Conservation (phyloP, 441 rosid species). For the Metrosideros polymorpha region DNA sequence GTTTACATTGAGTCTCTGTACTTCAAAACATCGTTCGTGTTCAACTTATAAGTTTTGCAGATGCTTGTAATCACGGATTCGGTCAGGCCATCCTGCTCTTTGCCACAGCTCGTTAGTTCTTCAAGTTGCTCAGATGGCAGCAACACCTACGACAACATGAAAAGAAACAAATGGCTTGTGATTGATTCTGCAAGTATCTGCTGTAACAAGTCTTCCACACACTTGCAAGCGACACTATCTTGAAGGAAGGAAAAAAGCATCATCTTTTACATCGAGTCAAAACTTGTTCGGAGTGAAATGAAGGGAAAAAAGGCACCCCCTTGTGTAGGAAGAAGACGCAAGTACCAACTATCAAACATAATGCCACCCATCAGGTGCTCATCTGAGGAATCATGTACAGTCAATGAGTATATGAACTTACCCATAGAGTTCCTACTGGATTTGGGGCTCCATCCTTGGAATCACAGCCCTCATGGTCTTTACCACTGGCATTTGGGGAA, state of each 20-base stretch:
- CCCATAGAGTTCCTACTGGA: constrained; percentile 24
- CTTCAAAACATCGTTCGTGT: constrained; percentile 46
- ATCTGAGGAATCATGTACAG: neutral
- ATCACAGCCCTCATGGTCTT: constrained; percentile 12
- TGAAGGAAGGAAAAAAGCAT: neutral
- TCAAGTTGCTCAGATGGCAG: constrained; percentile 60
- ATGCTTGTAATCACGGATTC: constrained; percentile 32
- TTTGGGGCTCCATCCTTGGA: constrained; percentile 1
- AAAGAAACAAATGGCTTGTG: neutral
- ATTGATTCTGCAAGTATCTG: neutral
- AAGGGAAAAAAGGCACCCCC: neutral
- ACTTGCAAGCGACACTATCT: neutral
- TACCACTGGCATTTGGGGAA: constrained; percentile 6
- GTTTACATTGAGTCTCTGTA: constrained; percentile 31
- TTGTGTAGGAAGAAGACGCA: neutral
- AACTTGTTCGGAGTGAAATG: neutral
- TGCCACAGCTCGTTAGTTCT: constrained; percentile 20
- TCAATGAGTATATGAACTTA: constrained; percentile 8
- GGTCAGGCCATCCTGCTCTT: constrained; percentile 33
- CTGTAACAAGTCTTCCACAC: neutral
- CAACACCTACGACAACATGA: constrained; percentile 31
- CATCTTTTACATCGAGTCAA: neutral
- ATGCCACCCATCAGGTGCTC: neutral
- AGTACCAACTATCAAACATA: neutral
- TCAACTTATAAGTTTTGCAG: constrained; percentile 52